phyloP scores from a whole-genome alignment of 2,329 filamentous ascomycete genomes.

The Colletotrichum horii region DNA sequence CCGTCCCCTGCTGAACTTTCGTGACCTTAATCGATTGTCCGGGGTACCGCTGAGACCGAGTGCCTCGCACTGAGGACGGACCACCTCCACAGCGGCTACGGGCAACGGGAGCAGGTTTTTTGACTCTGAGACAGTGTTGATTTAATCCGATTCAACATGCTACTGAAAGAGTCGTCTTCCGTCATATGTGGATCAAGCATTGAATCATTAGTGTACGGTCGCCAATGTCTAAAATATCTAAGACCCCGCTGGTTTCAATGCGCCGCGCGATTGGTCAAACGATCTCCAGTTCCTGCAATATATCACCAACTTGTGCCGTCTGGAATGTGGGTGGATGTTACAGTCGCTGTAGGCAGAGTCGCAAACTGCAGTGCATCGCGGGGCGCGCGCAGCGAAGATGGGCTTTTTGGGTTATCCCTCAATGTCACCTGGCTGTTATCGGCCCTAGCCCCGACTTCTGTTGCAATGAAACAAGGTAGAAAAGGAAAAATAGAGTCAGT shows the following conservation, averaged over 20 bases:
- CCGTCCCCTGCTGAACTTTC: not conserved
- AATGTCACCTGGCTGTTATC: not conserved
- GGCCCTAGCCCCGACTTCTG: not conserved
- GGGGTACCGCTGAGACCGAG: conserved; percentile 4
- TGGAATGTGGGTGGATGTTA: not conserved
- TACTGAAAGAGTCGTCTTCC: not conserved
- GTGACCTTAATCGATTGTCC: not conserved
- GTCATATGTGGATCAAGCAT: not conserved
- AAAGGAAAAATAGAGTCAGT: not conserved
- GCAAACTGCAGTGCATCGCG: not conserved
- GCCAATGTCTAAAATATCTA: not conserved
- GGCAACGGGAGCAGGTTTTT: not conserved
- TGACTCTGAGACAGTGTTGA: not conserved
- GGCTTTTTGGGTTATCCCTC: not conserved
- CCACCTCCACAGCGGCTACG: not conserved
- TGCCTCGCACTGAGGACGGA: not conserved
- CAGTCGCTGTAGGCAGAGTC: not conserved
- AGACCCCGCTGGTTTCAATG: not conserved
- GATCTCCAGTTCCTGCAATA: conserved; percentile 3
- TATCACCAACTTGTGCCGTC: not conserved
- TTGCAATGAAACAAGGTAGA: not conserved
- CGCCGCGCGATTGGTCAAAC: not conserved
- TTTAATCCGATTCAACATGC: not conserved
- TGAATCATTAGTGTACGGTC: not conserved
- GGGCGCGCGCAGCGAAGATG: not conserved